Conservation (phyloP, 2,329 filamentous ascomycete genomes). For the Colletotrichum sp. region DNA sequence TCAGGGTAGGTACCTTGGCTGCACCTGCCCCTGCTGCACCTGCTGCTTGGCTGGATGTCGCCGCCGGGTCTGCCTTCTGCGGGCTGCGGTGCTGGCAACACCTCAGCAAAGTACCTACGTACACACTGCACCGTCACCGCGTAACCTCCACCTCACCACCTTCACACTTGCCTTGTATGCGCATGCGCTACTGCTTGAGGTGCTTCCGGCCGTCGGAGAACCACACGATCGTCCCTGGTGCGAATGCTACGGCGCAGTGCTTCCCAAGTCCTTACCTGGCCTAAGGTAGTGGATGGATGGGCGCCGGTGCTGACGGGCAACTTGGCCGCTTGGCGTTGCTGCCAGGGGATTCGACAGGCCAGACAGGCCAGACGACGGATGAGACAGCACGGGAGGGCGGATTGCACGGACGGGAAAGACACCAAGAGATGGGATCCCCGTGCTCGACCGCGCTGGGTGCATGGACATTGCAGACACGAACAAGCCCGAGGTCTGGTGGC, state of each 20-base stretch:
- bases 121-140: neutral
- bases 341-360: neutral
- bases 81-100: neutral
- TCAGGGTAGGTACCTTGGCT: neutral
- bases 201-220: neutral
- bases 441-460: neutral
- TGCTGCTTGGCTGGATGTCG: neutral
- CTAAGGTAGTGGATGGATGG: neutral
- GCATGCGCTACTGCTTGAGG: neutral
- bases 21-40: neutral
- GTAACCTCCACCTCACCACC: neutral
- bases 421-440: neutral
- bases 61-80: neutral
- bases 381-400: neutral
- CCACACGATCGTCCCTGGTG: neutral
- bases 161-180: neutral
- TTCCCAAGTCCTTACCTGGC: neutral
- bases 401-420: neutral
- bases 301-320: neutral
- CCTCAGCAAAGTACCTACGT: neutral
- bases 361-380: neutral
- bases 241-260: neutral
- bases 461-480: neutral
- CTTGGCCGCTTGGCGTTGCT: neutral
- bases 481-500: neutral